Evolutionary conservation across 2,329 filamentous ascomycete species (phyloP), one percentile per base, ranked within the genome.

Genomic region (Penicillium sp.): DNA sequence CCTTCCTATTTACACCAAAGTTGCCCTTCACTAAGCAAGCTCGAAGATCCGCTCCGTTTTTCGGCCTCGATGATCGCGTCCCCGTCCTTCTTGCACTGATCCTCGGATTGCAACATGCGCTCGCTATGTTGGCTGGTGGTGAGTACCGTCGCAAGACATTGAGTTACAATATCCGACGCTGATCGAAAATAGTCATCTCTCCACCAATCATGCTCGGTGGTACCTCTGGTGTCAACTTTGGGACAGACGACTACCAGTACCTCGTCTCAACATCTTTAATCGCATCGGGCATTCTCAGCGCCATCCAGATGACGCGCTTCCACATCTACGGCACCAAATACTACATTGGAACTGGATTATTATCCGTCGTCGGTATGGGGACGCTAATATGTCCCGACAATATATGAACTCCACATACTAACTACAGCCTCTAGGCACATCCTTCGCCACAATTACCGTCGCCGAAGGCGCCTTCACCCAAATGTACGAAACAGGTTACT

Each of bases 1-100:
- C 73, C 33, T 94, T 92, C 68, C 85, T 97, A 40, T 96, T 97
- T 80, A 85, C 79, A 22, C 89, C 82, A 1, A 92, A 89, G 63
- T 75, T 96, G 22, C 92, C 92, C 0, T 96, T 96, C 73, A 86
- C 94, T 80, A 86, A 83, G 68, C 85, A 83, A 70, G 66, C 76
- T 8, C 77, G 77, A 15, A 75, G 78, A 54, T 77, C 81, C n/a
- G 82, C 85, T 2, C 87, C 87, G 0, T 89, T 89, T 73, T 89
- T 89, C 64, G 86, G 85, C 6, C 81, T 89, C 3, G 77, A 89
- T 58, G 86, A 88, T 64, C 76, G 77, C n/a, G 86, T 90, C 71
- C 87, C 87, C 0, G 78, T 89, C 2, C 67, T 89, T 1, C 77
- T 90, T 22, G 86, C 85, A 12, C 69, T 89, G 7, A 76, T 90